Evolutionary conservation across 257 asterid genomes (phyloP), one percentile per base, ranked within the genome.

Genomic region (Hygrophila difformis): DNA sequence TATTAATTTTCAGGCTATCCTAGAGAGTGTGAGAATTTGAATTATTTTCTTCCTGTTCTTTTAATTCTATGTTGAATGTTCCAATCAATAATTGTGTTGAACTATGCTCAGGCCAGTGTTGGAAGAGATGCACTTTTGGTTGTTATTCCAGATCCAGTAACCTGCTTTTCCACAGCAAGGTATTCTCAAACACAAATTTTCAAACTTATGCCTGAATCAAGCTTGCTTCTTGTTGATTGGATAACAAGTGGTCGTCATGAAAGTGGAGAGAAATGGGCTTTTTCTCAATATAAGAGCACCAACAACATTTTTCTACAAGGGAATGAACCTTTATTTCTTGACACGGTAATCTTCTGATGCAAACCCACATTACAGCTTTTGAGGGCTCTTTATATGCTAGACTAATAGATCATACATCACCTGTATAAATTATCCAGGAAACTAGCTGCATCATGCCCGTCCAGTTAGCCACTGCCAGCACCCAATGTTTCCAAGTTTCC

Each of bases 201-300:
- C 72, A 77, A 47, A 42, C 67, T 86, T 45, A 53, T 17, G 23
- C 53, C 79, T 9, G 72, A 70, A 21, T 91, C 98, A 5, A 86
- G 69, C 71, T 70, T 91, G 84, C 79, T 91, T 22, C 42, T 86
- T 17, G 95, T 91, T 36, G 98, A 91, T 64, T 91, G 98, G 98
- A 75, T 86, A 60, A 91, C 94, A 6, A 86, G 98, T 39, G 98
- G 98, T 33, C 96, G 96, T 18, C 87, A 75, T 60, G 84, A 83
- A 60, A 73, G 76, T 20, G 96, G 98, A 43, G 98, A 91, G 35
- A 86, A 71, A 62, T 91, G 96, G 98, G 91, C 65, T 1, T 86
- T 91, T 65, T 69, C 78, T 33, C 68, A 60, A 36, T 91, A 79
- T 58, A 79, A 74, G 82, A 91, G 93, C 76, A 70, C 77, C 44